Evolutionary conservation across 2,329 filamentous ascomycete species (phyloP), one percentile per base, ranked within the genome.

Genomic region (Emericellopsis cladophorae): DNA sequence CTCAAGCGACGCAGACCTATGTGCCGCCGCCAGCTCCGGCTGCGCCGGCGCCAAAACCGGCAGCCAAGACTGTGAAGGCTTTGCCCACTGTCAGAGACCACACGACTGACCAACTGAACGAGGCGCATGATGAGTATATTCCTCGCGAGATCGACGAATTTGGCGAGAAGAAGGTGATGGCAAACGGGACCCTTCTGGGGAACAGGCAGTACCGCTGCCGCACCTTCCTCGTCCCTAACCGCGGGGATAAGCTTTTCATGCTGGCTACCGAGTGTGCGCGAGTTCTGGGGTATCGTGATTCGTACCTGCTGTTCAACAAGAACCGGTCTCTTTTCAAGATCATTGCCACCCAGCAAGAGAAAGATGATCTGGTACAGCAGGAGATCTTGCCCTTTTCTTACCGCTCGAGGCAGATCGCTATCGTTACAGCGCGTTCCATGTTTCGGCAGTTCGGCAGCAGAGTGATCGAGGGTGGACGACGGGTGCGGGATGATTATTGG

Each of bases 291-390:
- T 98, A 98, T 59, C 77, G 92, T 45, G 92, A 98, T 60, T 95
- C 89, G n/a, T 98, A 98, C 59, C 71, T 98, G 31, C 68, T 98
- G 14, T 98, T 98, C 69, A 96, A 96, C 73, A 95, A 96, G 67
- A 96, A 98, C 60, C 75, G 90, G 49, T 96, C 92, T 2, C 69
- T 98, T 8, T 94, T 77, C 71, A 98, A 98, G 65, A 98, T 98
- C 55, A 98, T 98, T 53, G 90, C 90, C 43, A 93, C 84, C 46
- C 90, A 96, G 58, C 70, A 82, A 23, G 92, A 98, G 59, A 98
- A 98, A 69, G 92, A 98, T 59, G 88, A 96, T 54, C 70, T 98
- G 14, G 95, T 98, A 38, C 73, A 81, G 47, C 89, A 96, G 65
- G 92, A 96, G 54, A 93, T 96, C 43, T 68, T 98, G 16, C 92